phyloP scores from a whole-genome alignment of 352 stramenopile genomes.

The Phytophthora agathidicida region DNA sequence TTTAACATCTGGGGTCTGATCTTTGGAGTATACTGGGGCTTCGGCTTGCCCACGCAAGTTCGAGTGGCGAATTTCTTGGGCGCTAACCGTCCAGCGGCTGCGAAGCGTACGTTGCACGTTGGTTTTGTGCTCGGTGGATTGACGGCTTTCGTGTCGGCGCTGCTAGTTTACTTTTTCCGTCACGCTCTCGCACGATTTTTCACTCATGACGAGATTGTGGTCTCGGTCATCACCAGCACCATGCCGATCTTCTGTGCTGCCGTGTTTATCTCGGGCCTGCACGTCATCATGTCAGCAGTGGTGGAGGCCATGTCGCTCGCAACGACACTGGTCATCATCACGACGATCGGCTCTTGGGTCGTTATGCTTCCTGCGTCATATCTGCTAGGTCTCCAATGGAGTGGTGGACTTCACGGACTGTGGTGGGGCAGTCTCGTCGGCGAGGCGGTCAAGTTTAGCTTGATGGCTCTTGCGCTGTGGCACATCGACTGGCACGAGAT shows the following conservation, averaged over 20 bases:
- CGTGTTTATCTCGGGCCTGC: constrained; percentile 76
- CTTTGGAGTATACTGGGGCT: constrained; percentile 87
- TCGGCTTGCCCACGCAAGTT: constrained; percentile 81
- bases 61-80: constrained; percentile 78
- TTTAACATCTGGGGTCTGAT: constrained; percentile 86
- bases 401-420: constrained; percentile 60
- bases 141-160: constrained; percentile 58
- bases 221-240: constrained; percentile 51
- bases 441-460: constrained; percentile 75
- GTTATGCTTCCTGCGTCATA: constrained; percentile 75
- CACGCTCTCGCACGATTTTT: constrained; percentile 60
- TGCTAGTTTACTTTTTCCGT: constrained; percentile 58
- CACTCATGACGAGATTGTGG: constrained; percentile 65
- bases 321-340: constrained; percentile 76
- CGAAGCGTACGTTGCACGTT: constrained; percentile 62
- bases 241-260: constrained; percentile 76
- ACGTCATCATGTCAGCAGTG: constrained; percentile 79
- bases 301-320: constrained; percentile 84
- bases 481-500: constrained; percentile 79
- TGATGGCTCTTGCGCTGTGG: constrained; percentile 60
- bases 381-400: constrained; percentile 53
- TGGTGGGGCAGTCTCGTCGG: constrained; percentile 80
- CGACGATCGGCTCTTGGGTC: constrained; percentile 68
- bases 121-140: constrained; percentile 69
- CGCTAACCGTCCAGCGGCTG: constrained; percentile 59